phyloP scores from a whole-genome alignment of 1,284 basidiomycete species.

The Melampsora larici-populina region DNA sequence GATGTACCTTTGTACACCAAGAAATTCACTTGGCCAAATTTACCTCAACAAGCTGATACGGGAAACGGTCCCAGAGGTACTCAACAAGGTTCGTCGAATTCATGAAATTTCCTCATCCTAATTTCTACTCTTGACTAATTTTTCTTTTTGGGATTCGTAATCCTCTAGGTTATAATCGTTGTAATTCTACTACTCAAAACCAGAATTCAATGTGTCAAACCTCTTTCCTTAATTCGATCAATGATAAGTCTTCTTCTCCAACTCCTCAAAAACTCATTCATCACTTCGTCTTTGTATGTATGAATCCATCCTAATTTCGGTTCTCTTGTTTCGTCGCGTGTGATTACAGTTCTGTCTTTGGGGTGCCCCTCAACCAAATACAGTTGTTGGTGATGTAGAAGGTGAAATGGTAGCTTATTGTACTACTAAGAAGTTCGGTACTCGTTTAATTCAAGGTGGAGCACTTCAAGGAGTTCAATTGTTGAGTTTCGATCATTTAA shows the following conservation, averaged over 20 bases:
- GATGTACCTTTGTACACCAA: slow-evolving; percentile 46
- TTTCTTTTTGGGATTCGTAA: too few relatives aligned
- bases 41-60: slow-evolving; percentile 46
- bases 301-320: slow-evolving; percentile 14
- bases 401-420: slow-evolving; percentile 49
- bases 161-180: slow-evolving; percentile 64
- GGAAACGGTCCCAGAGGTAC: slow-evolving; percentile 43
- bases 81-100: slow-evolving; percentile 17
- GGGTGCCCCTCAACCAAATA: slow-evolving; percentile 45
- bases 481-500: neutral
- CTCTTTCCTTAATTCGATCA: slow-evolving; percentile 48
- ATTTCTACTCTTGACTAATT: neutral
- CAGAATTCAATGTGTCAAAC: slow-evolving; percentile 66
- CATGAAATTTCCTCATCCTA: neutral
- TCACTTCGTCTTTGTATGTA: slow-evolving; percentile 9
- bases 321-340: slow-evolving; percentile 20
- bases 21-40: slow-evolving; percentile 45
- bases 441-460: slow-evolving; percentile 64
- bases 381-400: slow-evolving; percentile 47
- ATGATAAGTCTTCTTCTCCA: slow-evolving; percentile 45
- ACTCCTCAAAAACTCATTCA: slow-evolving; percentile 23
- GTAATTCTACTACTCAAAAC: slow-evolving; percentile 67
- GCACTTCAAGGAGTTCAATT: slow-evolving; percentile 64
- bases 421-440: slow-evolving; percentile 62
- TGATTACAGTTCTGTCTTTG: slow-evolving; percentile 41